phyloP scores from a whole-genome alignment of 768 basidiomycete species.

The Russula olivacea region DNA sequence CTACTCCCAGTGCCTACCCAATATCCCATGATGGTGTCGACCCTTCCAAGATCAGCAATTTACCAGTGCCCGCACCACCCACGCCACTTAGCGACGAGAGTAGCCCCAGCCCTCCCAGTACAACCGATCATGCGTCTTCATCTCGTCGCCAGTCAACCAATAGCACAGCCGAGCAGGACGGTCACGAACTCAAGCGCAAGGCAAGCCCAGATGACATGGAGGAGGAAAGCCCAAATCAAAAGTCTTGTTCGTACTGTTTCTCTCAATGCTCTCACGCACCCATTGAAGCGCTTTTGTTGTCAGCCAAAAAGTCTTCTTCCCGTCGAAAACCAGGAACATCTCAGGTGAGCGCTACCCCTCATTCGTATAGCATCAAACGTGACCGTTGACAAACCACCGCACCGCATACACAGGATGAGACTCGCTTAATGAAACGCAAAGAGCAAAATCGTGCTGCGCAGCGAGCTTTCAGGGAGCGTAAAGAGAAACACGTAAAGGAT shows the following conservation, averaged over 20 bases:
- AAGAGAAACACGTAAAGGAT: conserved; percentile 96
- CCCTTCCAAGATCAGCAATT: conserved; percentile 51
- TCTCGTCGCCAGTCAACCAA: conserved; percentile 33
- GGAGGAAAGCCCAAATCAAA: conserved; percentile 59
- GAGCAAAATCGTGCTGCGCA: conserved; percentile 97
- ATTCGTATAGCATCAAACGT: not conserved
- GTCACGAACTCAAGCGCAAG: conserved; percentile 68
- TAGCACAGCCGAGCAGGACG: conserved; percentile 36
- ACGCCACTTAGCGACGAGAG: conserved; percentile 67
- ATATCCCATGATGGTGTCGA: conserved; percentile 45
- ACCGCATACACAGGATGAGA: conserved; percentile 50
- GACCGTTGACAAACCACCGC: conserved; percentile 7
- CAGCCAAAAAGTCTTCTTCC: conserved; percentile 26
- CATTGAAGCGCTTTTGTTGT: not conserved
- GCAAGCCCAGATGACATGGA: conserved; percentile 55
- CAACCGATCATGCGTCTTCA: conserved; percentile 31
- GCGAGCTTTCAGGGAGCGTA: conserved; percentile 93
- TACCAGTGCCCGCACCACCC: conserved; percentile 46
- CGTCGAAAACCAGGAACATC: conserved; percentile 40
- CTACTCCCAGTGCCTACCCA: conserved; percentile 25
- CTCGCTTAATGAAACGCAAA: conserved; percentile 79
- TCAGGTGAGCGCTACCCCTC: conserved; percentile 30
- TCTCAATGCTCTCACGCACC: not conserved
- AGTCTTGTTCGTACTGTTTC: conserved; percentile 52
- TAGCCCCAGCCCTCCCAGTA: conserved; percentile 69